Percentiles rank a stretch among this genome's conserved stretches.
Evolutionary conservation across 768 basidiomycete genomes (phyloP).

Genomic region (Psilocybe sp.): DNA sequence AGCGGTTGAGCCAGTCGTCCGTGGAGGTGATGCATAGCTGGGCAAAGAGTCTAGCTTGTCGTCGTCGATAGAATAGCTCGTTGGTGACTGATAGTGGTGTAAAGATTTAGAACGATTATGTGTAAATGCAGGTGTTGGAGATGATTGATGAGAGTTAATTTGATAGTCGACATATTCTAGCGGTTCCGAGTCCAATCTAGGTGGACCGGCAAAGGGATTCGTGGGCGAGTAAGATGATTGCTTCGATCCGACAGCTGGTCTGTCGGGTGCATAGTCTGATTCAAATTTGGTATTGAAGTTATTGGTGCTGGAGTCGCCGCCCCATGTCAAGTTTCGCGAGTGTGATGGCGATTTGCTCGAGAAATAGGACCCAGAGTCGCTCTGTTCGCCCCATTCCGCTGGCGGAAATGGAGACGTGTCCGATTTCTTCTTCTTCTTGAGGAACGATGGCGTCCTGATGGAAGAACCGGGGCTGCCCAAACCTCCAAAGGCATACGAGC

Average conservation of each 20-base stretch:
- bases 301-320: conserved; percentile 23
- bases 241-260: not conserved
- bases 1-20: not conserved
- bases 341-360: conserved; percentile 19
- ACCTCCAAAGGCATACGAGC: conserved; percentile 60
- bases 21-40: not conserved
- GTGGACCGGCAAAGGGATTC: not conserved
- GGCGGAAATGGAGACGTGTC: conserved; percentile 56
- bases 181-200: no score
- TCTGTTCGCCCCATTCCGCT: conserved; percentile 52
- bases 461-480: conserved; percentile 38
- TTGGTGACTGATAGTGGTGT: not conserved
- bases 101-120: conserved; percentile 1
- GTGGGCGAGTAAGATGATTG: no score
- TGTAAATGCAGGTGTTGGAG: no score
- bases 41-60: not conserved
- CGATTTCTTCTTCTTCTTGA: conserved; percentile 47
- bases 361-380: conserved; percentile 58
- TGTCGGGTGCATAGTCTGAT: conserved; percentile 36
- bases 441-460: conserved; percentile 29
- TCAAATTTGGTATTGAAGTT: conserved; percentile 43
- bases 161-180: no score
- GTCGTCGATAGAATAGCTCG: not conserved
- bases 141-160: no score
- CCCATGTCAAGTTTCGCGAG: conserved; percentile 29